Evolutionary conservation across 768 basidiomycete genomes (phyloP).

Genomic region (Vishniacozyma victoriae): DNA sequence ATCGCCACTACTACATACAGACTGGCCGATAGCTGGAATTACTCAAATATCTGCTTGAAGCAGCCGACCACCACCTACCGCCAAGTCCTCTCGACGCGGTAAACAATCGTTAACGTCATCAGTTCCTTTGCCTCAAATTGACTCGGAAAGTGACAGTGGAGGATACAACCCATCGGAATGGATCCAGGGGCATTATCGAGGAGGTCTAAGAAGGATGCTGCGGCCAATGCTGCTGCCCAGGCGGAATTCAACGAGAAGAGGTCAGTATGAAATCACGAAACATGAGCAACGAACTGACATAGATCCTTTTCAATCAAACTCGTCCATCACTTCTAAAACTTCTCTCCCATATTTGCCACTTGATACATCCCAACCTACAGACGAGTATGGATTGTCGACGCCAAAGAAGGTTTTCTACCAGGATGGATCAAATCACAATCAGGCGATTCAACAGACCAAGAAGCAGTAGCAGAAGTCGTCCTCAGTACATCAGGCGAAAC

Average conservation of each 20-base stretch:
- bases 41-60: too few species aligned
- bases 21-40: too few species aligned
- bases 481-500: slow-evolving; percentile 78
- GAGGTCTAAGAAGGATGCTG: slow-evolving; percentile 55
- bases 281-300: not conserved
- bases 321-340: too few species aligned
- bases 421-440: slow-evolving; percentile 73
- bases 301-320: too few species aligned
- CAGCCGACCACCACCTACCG: too few species aligned
- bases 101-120: too few species aligned
- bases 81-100: too few species aligned
- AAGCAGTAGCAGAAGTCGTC: slow-evolving; percentile 63
- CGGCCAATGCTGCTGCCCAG: slow-evolving; percentile 78
- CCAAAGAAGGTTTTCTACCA: slow-evolving; percentile 83
- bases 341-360: too few species aligned
- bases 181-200: slow-evolving; percentile 32
- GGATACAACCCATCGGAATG: too few species aligned
- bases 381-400: slow-evolving; percentile 93
- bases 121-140: too few species aligned
- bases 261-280: slow-evolving; percentile 45
- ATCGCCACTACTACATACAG: too few species aligned
- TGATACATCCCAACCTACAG: slow-evolving; percentile 22
- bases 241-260: slow-evolving; percentile 97
- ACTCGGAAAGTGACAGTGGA: too few species aligned
- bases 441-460: slow-evolving; percentile 56